A percentile compares a stretch with the other conserved stretches of the same genome.
phyloP scores from a whole-genome alignment of 352 stramenopile species.

The Paralagenidium karlingii region DNA sequence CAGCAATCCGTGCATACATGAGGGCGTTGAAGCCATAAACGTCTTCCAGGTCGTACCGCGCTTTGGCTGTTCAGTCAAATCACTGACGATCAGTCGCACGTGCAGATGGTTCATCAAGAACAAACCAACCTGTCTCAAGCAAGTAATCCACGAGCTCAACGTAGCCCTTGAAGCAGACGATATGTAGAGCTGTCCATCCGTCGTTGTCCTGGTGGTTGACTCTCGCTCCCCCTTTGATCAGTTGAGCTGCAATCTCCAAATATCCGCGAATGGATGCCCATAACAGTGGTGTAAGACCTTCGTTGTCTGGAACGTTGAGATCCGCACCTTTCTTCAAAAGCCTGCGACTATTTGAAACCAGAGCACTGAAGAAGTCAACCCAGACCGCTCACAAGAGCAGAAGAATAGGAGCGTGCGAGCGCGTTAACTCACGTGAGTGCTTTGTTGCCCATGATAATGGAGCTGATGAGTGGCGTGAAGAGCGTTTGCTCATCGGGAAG shows the following conservation, averaged over 20 bases:
- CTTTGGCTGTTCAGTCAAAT: constrained; percentile 4
- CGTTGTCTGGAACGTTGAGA: constrained; percentile 33
- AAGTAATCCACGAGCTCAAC: constrained; percentile 58
- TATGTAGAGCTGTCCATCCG: constrained; percentile 58
- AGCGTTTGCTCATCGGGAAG: constrained; percentile 39
- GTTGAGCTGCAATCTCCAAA: constrained; percentile 55
- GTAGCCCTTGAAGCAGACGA: constrained; percentile 63
- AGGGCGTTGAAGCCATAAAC: constrained; percentile 47
- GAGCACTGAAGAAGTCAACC: background rate
- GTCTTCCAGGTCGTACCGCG: constrained; percentile 31
- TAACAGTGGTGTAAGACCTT: constrained; percentile 47
- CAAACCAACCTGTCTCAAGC: constrained; percentile 37
- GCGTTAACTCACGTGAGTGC: constrained; percentile 22
- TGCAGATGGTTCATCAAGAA: background rate
- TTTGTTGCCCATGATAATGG: constrained; percentile 79
- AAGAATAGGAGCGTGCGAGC: background rate
- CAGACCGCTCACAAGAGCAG: background rate
- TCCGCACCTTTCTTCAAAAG: constrained; percentile 42
- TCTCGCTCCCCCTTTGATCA: constrained; percentile 41
- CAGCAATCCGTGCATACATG: constrained; percentile 54
- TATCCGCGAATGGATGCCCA: constrained; percentile 60
- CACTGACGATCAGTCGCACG: background rate
- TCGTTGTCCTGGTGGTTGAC: constrained; percentile 44
- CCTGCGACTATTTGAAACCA: constrained; percentile 2
- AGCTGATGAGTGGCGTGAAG: constrained; percentile 50